Conservation (phyloP, 805 yeast genomes). For the Isabelozyma gotoi region DNA sequence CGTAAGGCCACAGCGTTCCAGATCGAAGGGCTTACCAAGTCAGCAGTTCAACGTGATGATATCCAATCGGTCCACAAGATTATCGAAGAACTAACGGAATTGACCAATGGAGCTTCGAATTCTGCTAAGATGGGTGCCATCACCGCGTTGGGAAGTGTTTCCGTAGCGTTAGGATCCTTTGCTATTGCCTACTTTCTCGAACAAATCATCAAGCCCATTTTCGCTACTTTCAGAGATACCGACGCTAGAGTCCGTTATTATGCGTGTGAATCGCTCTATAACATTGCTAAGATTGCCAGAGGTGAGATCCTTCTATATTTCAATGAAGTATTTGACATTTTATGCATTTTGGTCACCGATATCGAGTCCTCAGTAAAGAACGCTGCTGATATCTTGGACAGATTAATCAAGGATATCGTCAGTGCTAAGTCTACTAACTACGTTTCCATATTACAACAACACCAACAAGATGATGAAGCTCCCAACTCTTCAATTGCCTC, state of each 20-base stretch:
- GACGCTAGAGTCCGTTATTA: conserved; percentile 96
- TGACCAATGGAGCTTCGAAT: conserved; percentile 65
- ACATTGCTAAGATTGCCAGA: conserved; percentile 93
- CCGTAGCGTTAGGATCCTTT: conserved; percentile 84
- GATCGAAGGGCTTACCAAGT: conserved; percentile 74
- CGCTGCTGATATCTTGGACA: conserved; percentile 90
- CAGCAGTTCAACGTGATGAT: conserved; percentile 61
- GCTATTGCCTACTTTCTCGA: conserved; percentile 83
- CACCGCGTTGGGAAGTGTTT: conserved; percentile 93
- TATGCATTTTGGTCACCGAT: conserved; percentile 87
- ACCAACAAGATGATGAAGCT: conserved; percentile 22
- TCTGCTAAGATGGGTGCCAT: conserved; percentile 90
- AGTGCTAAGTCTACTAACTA: conserved; percentile 91
- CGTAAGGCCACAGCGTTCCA: conserved; percentile 55
- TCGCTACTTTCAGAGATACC: conserved; percentile 95
- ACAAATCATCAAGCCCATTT: conserved; percentile 85
- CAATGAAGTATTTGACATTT: conserved; percentile 91
- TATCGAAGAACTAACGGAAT: conserved; percentile 78
- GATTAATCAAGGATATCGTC: conserved; percentile 90
- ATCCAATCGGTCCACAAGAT: conserved; percentile 57
- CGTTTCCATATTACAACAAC: conserved; percentile 65
- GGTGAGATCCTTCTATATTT: conserved; percentile 90
- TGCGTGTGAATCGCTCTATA: conserved; percentile 94
- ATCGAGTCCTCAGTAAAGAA: conserved; percentile 88
- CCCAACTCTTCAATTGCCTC: conserved; percentile 24